Evolutionary conservation across 2,329 filamentous ascomycete genomes (phyloP).

Genomic region (Colletotrichum siamense): DNA sequence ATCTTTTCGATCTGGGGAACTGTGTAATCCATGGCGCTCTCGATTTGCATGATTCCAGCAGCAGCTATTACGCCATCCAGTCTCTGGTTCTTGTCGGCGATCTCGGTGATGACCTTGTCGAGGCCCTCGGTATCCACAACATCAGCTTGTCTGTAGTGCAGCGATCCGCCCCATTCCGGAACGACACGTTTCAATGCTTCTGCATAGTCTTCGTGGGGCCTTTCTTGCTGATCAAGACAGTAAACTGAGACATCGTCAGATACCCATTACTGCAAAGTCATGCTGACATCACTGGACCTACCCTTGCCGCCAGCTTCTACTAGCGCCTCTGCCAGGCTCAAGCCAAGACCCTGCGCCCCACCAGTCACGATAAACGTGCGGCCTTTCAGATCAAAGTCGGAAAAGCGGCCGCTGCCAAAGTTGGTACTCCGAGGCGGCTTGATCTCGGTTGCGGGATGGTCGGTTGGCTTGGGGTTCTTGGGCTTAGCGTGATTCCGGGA

Average conservation of each 20-base stretch:
- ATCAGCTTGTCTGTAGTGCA: conserved; percentile 72
- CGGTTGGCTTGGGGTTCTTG: conserved; percentile 28
- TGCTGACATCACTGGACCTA: conserved; percentile 28
- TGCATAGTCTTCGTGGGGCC: conserved; percentile 63
- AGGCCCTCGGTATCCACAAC: conserved; percentile 67
- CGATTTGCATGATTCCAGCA: conserved; percentile 71
- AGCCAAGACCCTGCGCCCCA: conserved; percentile 73
- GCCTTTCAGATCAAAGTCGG: conserved; percentile 73
- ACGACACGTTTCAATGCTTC: conserved; percentile 66
- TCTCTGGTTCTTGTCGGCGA: conserved; percentile 64
- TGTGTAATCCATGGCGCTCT: conserved; percentile 65
- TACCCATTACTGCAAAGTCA: neutral
- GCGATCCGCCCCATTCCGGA: conserved; percentile 65
- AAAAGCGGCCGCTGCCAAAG: conserved; percentile 46
- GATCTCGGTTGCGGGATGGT: conserved; percentile 28
- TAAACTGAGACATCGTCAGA: conserved; percentile 48
- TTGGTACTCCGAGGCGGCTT: conserved; percentile 25
- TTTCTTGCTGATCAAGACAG: conserved; percentile 57
- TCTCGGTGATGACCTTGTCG: conserved; percentile 61
- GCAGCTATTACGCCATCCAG: conserved; percentile 75
- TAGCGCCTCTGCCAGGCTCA: conserved; percentile 75
- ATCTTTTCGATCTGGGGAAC: conserved; percentile 64
- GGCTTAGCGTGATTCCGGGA: conserved; percentile 12
- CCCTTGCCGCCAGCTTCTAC: conserved; percentile 76
- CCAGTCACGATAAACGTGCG: conserved; percentile 76